phyloP scores from a whole-genome alignment of 2,329 filamentous ascomycete genomes.

The Tolypocladium tropicale region DNA sequence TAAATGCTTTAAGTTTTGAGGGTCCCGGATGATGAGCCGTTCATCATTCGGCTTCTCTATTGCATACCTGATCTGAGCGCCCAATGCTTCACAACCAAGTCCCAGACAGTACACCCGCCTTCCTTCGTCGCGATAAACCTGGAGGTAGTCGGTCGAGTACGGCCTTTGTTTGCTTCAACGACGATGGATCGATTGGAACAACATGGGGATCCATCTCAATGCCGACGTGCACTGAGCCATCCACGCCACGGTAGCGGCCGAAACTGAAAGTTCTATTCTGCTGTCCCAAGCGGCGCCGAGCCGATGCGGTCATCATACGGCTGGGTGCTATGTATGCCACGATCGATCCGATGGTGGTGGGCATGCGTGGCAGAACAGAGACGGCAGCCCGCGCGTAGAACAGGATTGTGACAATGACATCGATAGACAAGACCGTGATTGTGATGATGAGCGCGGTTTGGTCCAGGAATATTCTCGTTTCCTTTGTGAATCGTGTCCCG shows the following conservation, averaged over 20 bases:
- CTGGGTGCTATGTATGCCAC: constrained; percentile 39
- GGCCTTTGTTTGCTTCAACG: not conserved
- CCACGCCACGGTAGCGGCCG: constrained; percentile 36
- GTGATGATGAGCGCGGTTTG: constrained; percentile 32
- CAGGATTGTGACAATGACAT: constrained; percentile 28
- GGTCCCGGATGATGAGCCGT: too few relatives aligned
- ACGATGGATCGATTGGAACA: constrained; percentile 10
- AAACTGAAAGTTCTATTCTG: constrained; percentile 28
- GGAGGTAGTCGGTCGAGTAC: not conserved
- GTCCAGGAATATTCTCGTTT: constrained; percentile 39
- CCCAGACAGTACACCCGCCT: not conserved
- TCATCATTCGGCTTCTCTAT: too few relatives aligned
- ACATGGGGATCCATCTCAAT: constrained; percentile 40
- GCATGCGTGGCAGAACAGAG: constrained; percentile 37
- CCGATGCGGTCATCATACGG: constrained; percentile 16
- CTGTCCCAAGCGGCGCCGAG: not conserved
- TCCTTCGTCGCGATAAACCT: not conserved
- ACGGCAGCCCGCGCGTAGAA: constrained; percentile 32
- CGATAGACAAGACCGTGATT: constrained; percentile 29
- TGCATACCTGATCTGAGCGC: too few relatives aligned
- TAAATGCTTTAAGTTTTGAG: too few relatives aligned
- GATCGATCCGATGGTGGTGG: constrained; percentile 36
- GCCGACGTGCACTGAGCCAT: constrained; percentile 37
- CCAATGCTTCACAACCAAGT: not conserved
- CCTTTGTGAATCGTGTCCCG: constrained; percentile 9